Base-by-base conservation (phyloP, 106 monocot genomes). In the Dioscorea zingiberensis region DNA sequence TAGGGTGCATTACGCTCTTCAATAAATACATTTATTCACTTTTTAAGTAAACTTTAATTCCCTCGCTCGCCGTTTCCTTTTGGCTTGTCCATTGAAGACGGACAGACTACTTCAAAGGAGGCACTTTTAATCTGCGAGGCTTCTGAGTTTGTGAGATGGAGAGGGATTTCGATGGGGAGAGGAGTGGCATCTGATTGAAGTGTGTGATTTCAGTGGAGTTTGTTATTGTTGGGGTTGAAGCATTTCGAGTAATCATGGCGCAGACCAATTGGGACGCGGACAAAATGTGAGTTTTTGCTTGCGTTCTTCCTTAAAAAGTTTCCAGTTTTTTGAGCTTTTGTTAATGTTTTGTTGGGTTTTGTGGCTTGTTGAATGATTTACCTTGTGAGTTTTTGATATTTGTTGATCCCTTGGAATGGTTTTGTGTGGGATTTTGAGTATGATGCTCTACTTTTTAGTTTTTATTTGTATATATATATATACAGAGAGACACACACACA, bases 191-290 rank as follows among this genome's bases (percentile, higher is more conserved):
- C 16, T 3, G 51, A 53, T 19, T 19, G n/a, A 15, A 53, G 16
- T 13, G 13, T 18, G 51, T 19, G 16, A 18, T n/a, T 58, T 58
- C 23, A 13, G 58, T 58, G 58, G 23, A 44, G 60, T 27, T 38
- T 38, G 38, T 6, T 38, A 10, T 1, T 38, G 38, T 38, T 38
- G 3, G 10, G 10, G 38, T 0, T 38, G 38, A 6, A 38, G 38
- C 38, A 38, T 38, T 6, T 6, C 9, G 10, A 32, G 61, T 53
- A 64, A 69, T 48, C 71, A 87, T 87, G 87, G 74, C 87, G 38
- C 87, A 87, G 74, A 72, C 62, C 51, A 83, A 77, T 56, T 87
- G 87, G 87, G 87, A 87, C 58, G 83, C 87, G 21, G 87, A 83
- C 67, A 87, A 87, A 62, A 87, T 83, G 87, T 87, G 75, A 77